Base-by-base conservation (phyloP, 1,284 basidiomycete genomes). In the Trametes sp. region DNA sequence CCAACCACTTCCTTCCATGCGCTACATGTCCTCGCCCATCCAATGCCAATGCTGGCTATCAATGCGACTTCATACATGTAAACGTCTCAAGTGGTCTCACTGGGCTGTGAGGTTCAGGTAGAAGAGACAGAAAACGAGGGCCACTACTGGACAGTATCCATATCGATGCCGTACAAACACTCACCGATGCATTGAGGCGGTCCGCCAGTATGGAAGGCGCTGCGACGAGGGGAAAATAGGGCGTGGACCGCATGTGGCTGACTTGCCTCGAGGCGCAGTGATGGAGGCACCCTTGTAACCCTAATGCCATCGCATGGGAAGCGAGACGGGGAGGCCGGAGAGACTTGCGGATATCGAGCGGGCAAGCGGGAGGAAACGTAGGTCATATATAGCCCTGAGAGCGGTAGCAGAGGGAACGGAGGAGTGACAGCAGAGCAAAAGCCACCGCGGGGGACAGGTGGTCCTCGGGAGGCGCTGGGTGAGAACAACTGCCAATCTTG, bases 351-450 rank as follows among this genome's bases (percentile, higher is more conserved):
- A 33, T n/a, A 48, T n/a, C n/a, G 42, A 7, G 9, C 41, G 49
- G 35, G 56, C 10, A n/a, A 11, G 29, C 33, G 42, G 49, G 38
- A 53, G 31, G 31, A 49, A 10, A 14, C 4, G 33, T 9, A 41
- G 41, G 46, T 31, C 61, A 63, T 61, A 57, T 67, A 65, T 67
- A 67, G 59, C 61, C 48, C 49, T 54, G 58, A 44, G 61, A 49
- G 53, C 59, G 48, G 63, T 49, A 52, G 58, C 51, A 50, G 55
- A 48, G 50, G 57, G 23, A 8, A 16, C 21, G 21, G 36, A 29
- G 33, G 48, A 14, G 44, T 19, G 63, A 55, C 33, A 36, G 41
- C 36, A 45, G 26, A 51, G 50, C 53, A 48, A 55, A 53, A 59
- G 57, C 44, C 36, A 35, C 57, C 51, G 62, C 26, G 59, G 33